Percentiles rank a stretch among this genome's conserved stretches.
phyloP scores from a whole-genome alignment of 768 basidiomycete species.

The Suillus weaverae region DNA sequence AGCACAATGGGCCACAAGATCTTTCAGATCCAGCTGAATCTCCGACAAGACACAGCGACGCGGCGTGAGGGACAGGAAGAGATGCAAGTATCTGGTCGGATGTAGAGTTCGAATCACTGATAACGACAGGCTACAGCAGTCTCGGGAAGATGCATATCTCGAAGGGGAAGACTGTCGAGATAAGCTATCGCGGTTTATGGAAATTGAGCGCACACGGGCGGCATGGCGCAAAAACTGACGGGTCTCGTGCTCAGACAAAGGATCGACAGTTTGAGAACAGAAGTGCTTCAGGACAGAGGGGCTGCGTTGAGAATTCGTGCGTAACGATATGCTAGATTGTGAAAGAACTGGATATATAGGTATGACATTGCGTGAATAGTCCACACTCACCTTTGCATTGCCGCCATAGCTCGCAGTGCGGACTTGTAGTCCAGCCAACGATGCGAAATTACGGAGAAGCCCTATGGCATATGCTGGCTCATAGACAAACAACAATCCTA shows the following conservation, averaged over 20 bases:
- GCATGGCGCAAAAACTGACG: background rate
- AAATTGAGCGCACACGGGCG: background rate
- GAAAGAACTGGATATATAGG: background rate
- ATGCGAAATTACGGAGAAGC: too few species aligned
- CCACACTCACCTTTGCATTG: background rate
- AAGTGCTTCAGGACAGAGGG: background rate
- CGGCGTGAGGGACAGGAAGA: background rate
- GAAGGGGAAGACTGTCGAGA: background rate
- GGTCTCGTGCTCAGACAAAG: background rate
- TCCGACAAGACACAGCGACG: background rate
- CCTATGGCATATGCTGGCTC: background rate
- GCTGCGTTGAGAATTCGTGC: background rate
- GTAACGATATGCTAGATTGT: background rate
- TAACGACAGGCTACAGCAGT: background rate
- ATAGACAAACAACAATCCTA: background rate
- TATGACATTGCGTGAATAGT: background rate
- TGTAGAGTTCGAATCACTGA: background rate
- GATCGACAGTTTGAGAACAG: background rate
- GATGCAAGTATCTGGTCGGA: background rate
- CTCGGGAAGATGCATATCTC: background rate
- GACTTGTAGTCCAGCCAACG: background rate
- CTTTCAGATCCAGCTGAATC: background rate
- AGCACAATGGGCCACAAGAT: background rate
- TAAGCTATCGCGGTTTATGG: background rate
- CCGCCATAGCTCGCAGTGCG: background rate